phyloP scores from a whole-genome alignment of 352 stramenopile genomes.

The Globisporangium takayamanum region DNA sequence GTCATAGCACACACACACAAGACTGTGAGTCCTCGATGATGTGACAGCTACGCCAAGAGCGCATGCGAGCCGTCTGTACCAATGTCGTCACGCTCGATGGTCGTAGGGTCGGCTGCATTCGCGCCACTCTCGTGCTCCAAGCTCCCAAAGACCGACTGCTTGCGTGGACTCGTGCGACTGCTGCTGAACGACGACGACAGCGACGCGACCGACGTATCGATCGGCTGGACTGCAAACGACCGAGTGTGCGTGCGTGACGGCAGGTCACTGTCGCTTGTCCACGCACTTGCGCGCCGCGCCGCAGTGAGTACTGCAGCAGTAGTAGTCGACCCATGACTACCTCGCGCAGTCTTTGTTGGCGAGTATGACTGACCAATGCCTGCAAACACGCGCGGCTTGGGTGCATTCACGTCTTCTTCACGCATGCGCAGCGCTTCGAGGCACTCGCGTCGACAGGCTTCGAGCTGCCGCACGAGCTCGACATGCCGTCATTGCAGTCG shows the following conservation, averaged over 20 bases:
- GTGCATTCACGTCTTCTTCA: constrained; percentile 62
- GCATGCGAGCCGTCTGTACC: constrained; percentile 7
- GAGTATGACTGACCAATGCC: constrained; percentile 15
- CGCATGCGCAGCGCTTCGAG: constrained; percentile 51
- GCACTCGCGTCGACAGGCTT: constrained; percentile 34
- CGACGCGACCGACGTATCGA: constrained; percentile 4
- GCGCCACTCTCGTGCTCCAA: constrained; percentile 15
- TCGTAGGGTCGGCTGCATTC: constrained; percentile 2
- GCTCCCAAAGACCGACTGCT: neutral
- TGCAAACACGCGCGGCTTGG: constrained; percentile 36
- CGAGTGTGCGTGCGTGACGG: no score
- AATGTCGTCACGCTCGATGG: constrained; percentile 19
- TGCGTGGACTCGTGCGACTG: constrained; percentile 7
- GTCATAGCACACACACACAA: constrained; percentile 2
- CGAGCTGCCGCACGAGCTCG: constrained; percentile 28
- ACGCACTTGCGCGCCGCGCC: no score
- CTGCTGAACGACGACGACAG: constrained; percentile 3
- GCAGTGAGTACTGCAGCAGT: neutral
- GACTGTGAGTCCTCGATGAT: neutral
- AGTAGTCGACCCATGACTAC: neutral
- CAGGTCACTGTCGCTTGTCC: no score
- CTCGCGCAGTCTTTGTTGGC: neutral
- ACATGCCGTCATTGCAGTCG: constrained; percentile 10
- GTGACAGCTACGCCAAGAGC: neutral
- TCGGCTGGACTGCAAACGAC: constrained; percentile 10